Evolutionary conservation across 768 basidiomycete genomes (phyloP), one percentile per base, ranked within the genome.

Genomic region (Naganishia antarctica): DNA sequence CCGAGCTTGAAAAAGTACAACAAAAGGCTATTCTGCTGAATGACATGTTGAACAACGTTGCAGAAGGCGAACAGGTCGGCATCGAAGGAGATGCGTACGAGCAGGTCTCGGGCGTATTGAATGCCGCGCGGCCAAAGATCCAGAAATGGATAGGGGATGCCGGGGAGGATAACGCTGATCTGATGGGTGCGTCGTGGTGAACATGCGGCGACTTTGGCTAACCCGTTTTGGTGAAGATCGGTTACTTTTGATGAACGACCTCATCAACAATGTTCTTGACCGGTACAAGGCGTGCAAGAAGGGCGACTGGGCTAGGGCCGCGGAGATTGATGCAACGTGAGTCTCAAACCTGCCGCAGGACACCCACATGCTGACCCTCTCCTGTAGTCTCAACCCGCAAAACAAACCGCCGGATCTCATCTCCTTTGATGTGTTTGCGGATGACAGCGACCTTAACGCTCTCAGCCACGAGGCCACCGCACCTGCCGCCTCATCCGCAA

Each of bases 141-240:
- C 96, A 99, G 78, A 94, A 91, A 72, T 98, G 96, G 94, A 89
- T 98, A 64, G 90, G 88, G 11, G 91, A 97, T 70, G 91, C 91
- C 18, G 88, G 91, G 71, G 82, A 85, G 2, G 87, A 91, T 43
- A 91, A 93, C 77, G 84, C 90, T 3, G 91, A 92, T 68, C 89
- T 90, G 32, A 84, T 97, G 69, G 89, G 91, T 92, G 71, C 65
- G 83, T 78, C 15, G 26, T 25, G 51, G 50, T 37, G 44, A 23
- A 8, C 41, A 18, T 18, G 25, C 64, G 13, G 29, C n/a, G 23
- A 21, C 16, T 49, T 44, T 21, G 34, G 63, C 59, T 64, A 44
- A 51, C 43, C 32, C 11, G 18, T 18, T 37, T 23, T 21, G 9
- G 25, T 21, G 1, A 71, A 91, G 93, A 93, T 66, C 91, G 91